These are phyloP conservation scores for Capronia americana DNA, from an alignment of 2,329 filamentous ascomycete genomes.

Conservation along the genomic window DNA sequence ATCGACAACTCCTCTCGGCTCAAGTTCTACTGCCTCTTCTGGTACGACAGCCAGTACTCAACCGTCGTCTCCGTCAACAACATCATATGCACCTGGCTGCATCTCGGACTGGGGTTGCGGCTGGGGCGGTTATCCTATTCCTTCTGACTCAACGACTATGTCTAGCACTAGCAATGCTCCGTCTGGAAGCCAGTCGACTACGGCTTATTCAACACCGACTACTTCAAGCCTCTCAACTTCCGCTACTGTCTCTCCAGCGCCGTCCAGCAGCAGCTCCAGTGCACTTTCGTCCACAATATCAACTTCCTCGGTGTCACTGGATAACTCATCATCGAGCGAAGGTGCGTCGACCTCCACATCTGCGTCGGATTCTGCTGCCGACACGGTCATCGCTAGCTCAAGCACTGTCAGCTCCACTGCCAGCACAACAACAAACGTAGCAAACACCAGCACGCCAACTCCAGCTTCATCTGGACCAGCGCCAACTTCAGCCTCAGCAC, in stretches of 20 bases:
- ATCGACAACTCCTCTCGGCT: not conserved
- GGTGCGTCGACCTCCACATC: not conserved
- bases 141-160: not conserved
- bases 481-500: conserved; percentile 3
- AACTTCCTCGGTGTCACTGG: not conserved
- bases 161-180: not conserved
- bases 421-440: not conserved
- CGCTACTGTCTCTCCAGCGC: not conserved
- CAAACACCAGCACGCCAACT: not conserved
- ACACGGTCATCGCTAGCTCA: not conserved
- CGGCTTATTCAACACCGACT: conserved; percentile 1
- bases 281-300: not conserved
- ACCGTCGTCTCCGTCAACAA: not conserved
- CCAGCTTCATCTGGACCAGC: not conserved
- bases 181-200: conserved; percentile 5
- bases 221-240: conserved; percentile 1
- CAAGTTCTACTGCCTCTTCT: not conserved
- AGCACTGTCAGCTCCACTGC: not conserved
- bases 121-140: not conserved
- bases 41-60: not conserved
- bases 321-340: not conserved
- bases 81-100: not conserved
- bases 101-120: not conserved
- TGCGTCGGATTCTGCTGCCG: not conserved
- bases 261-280: not conserved